These are phyloP conservation scores for Globisporangium paddicum DNA, from an alignment of 352 stramenopile genomes.

Conservation along the genomic window DNA sequence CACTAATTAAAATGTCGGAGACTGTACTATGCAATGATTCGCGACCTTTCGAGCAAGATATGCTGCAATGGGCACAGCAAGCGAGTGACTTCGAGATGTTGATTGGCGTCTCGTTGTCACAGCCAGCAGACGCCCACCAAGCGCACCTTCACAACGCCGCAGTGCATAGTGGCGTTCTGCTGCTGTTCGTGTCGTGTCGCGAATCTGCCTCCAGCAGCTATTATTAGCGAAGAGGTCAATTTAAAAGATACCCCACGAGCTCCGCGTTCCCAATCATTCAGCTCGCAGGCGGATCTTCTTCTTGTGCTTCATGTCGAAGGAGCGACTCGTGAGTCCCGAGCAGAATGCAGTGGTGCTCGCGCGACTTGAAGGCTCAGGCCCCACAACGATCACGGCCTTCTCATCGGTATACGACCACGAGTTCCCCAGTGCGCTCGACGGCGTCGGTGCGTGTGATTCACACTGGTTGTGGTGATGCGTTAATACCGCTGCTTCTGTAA, in stretches of 20 bases:
- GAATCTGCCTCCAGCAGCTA: conserved; percentile 3
- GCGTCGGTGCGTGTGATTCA: conserved; percentile 35
- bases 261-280: conserved; percentile 4
- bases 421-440: conserved; percentile 57
- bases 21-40: conserved; percentile 2
- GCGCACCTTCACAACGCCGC: background rate
- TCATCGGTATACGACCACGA: conserved; percentile 48
- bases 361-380: conserved; percentile 35
- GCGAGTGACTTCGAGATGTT: too few relatives aligned
- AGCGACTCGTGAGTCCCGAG: conserved; percentile 45
- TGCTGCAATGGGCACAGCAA: too few relatives aligned
- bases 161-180: too few relatives aligned
- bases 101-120: too few relatives aligned
- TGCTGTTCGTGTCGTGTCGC: background rate
- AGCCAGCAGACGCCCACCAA: too few relatives aligned
- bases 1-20: background rate
- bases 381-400: conserved; percentile 50
- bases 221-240: conserved; percentile 11
- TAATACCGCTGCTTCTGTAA: too few relatives aligned
- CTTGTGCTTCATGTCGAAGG: conserved; percentile 47
- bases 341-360: conserved; percentile 52
- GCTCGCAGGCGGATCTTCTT: conserved; percentile 6
- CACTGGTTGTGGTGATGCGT: background rate
- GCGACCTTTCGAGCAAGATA: conserved; percentile 9
- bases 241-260: background rate